Evolutionary conservation across 192 early-diverging fungal genomes (phyloP), one percentile per base, ranked within the genome.

Genomic region (Radiomyces spectabilis): DNA sequence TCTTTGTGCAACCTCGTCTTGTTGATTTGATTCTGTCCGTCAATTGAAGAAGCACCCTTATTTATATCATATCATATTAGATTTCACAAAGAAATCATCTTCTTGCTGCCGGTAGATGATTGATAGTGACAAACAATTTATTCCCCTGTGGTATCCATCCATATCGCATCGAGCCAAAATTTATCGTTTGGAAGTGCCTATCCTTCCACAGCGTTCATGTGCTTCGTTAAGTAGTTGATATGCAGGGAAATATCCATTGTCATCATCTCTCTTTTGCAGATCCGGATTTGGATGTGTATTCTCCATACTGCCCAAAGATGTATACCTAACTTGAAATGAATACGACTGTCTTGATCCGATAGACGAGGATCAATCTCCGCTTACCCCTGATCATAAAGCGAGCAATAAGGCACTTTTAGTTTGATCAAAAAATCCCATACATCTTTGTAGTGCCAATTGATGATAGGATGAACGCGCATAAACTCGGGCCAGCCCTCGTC

Each of bases 401-500:
- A 71, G 70, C 94, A 98, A 67, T 95, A 95, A 41, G 80, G 84
- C 29, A 95, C 76, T 10, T 71, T 72, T 21, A 87, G 66, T 16
- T 44, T 30, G 18, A 61, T 59, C 47, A 95, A 71, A 53, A 82
- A 89, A 1, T 75, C 70, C 95, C 95, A 98, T 42, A 98, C 73
- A 26, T 89, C 76, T 22, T 78, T 72, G 54, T 93, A 96, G 13
- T 69, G 53, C 94, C 93, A 96, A 68, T 96, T 87, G 15, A 98
- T 66, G 13, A 98, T 85, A 4, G 95, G 93, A 53, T 94, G 89
- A 4, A 96, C 81, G 1, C 95, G 84, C 82, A 94, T 90, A 55
- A 93, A 80, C 37, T 71, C 59, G 24, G 95, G 95, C 94, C 95
- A 98, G 49, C 79, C 88, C n/a, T 67, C 63, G 68, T 96, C 93